Conservation (phyloP, 1,284 basidiomycete genomes). For the Dichomitus squalens region DNA sequence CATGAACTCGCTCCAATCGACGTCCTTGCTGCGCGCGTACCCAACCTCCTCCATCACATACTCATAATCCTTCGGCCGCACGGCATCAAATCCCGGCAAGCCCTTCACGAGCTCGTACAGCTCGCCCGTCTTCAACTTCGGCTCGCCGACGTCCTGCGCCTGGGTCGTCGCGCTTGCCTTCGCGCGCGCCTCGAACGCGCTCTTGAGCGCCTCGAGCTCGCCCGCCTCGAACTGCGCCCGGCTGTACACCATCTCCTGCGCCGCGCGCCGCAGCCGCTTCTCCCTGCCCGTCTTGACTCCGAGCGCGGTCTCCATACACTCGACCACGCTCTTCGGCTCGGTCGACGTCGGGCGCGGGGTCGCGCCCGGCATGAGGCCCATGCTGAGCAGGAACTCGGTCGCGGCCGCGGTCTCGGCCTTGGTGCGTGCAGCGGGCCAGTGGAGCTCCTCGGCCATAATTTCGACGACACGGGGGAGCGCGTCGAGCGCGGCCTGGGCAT, state of each 20-base stretch:
- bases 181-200: slow-evolving; percentile 49
- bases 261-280: slow-evolving; percentile 32
- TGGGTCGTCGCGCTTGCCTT: background rate
- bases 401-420: slow-evolving; percentile 62
- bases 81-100: slow-evolving; percentile 53
- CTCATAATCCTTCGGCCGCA: slow-evolving; percentile 61
- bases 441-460: slow-evolving; percentile 87
- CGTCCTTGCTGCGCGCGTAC: slow-evolving; percentile 51
- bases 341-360: slow-evolving; percentile 30
- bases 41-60: slow-evolving; percentile 80
- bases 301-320: slow-evolving; percentile 37
- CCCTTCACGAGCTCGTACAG: slow-evolving; percentile 47
- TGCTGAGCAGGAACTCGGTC: slow-evolving; percentile 70
- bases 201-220: slow-evolving; percentile 64
- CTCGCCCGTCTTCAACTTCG: slow-evolving; percentile 38
- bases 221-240: slow-evolving; percentile 70
- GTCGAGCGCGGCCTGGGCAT: slow-evolving; percentile 85
- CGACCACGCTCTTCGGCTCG: slow-evolving; percentile 37
- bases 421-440: slow-evolving; percentile 69
- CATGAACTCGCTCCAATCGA: slow-evolving; percentile 81
- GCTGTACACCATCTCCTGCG: slow-evolving; percentile 43
- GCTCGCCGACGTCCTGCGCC: slow-evolving; percentile 20
- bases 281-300: slow-evolving; percentile 35
- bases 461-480: slow-evolving; percentile 88
- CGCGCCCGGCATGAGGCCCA: slow-evolving; percentile 66